phyloP scores from a whole-genome alignment of 768 basidiomycete genomes.

The Lentinula sp. region DNA sequence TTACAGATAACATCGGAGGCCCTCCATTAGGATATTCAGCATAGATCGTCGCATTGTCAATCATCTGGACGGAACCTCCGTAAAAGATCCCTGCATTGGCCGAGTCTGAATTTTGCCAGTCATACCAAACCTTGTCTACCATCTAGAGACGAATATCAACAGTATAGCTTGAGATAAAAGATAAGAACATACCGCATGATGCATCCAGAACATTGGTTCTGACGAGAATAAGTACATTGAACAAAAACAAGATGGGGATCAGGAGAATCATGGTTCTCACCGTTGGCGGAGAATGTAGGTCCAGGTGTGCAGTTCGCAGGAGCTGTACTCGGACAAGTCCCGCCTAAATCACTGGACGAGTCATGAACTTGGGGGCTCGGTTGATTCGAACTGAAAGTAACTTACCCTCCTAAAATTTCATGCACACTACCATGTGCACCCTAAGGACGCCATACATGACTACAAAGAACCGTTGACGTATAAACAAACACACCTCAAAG shows the following conservation, averaged over 20 bases:
- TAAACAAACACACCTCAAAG: conserved; percentile 14
- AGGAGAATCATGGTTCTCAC: conserved; percentile 8
- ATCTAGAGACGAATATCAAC: conserved; percentile 12
- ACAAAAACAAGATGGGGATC: neutral
- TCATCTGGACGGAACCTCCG: conserved; percentile 23
- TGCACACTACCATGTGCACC: conserved; percentile 26
- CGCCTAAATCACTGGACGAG: conserved; percentile 19
- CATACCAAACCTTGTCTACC: conserved; percentile 30
- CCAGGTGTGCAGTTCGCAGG: conserved; percentile 17
- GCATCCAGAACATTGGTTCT: conserved; percentile 30
- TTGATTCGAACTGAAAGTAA: neutral
- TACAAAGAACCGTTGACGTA: neutral
- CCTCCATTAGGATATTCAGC: conserved; percentile 17
- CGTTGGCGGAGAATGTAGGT: conserved; percentile 25
- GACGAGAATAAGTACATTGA: neutral
- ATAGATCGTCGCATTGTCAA: conserved; percentile 15
- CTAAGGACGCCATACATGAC: conserved; percentile 9
- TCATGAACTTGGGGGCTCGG: neutral
- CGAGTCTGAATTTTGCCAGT: conserved; percentile 23
- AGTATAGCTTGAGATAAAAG: neutral
- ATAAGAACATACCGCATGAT: conserved; percentile 22
- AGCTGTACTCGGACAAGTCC: conserved; percentile 21
- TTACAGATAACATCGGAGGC: conserved; percentile 17
- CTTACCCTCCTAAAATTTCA: conserved; percentile 24
- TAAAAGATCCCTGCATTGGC: conserved; percentile 19